A percentile compares a stretch with the other conserved stretches of the same genome.
Evolutionary conservation across 495 filamentous ascomycete species (phyloP).

Genomic region (Aspergillus sparsus): DNA sequence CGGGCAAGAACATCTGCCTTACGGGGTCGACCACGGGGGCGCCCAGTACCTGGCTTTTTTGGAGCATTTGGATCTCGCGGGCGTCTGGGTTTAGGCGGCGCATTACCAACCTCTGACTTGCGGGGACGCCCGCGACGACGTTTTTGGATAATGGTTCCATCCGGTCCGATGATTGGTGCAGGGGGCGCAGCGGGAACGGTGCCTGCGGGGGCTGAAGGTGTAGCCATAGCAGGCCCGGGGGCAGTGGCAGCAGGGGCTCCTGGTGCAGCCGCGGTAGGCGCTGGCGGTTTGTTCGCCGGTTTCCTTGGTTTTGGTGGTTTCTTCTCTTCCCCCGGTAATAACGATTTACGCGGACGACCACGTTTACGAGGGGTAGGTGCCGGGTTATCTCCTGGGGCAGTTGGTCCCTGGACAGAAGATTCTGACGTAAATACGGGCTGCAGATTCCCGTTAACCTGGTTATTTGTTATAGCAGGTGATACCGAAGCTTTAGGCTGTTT

Average conservation of each 20-base stretch:
- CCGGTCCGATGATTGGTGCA: slow-evolving; percentile 31
- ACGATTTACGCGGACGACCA: slow-evolving; percentile 27
- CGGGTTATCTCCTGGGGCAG: slow-evolving; percentile 2
- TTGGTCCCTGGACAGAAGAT: slow-evolving; percentile 2
- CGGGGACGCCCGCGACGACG: slow-evolving; percentile 44
- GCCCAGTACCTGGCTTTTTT: slow-evolving; percentile 33
- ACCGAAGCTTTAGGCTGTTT: slow-evolving; percentile 17
- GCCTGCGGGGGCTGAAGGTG: slow-evolving; percentile 4
- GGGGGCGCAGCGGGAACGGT: slow-evolving; percentile 14
- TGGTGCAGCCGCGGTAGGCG: not conserved
- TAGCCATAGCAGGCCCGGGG: slow-evolving; percentile 17
- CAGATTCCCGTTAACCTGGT: slow-evolving; percentile 18
- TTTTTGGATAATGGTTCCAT: slow-evolving; percentile 39
- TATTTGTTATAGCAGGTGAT: slow-evolving; percentile 4
- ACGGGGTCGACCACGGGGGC: slow-evolving; percentile 42
- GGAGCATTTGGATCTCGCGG: slow-evolving; percentile 25
- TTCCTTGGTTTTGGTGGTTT: slow-evolving; percentile 22
- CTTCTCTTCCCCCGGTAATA: slow-evolving; percentile 23
- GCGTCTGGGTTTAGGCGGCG: slow-evolving; percentile 29
- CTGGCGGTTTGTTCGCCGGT: slow-evolving; percentile 11
- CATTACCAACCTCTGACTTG: slow-evolving; percentile 38
- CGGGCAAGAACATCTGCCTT: slow-evolving; percentile 42
- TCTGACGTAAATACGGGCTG: slow-evolving; percentile 16
- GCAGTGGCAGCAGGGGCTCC: slow-evolving; percentile 9
- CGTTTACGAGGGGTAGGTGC: slow-evolving; percentile 20